These are phyloP conservation scores for Fusarium pseudocircinatum DNA, from an alignment of 2,329 filamentous ascomycete species.

Conservation along the genomic window DNA sequence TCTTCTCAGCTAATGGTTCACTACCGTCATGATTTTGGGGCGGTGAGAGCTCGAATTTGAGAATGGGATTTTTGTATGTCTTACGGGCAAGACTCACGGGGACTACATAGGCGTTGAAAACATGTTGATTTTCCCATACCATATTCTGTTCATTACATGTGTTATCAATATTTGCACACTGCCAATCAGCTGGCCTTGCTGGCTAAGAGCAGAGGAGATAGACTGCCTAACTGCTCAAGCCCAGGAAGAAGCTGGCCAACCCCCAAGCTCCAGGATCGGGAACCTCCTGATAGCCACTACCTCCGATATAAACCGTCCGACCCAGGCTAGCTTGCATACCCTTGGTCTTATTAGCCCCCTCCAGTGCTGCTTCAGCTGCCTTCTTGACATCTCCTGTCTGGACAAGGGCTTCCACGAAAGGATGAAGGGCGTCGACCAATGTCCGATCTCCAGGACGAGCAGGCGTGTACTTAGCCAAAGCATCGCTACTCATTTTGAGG, in stretches of 20 bases:
- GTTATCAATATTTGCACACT: slow-evolving; percentile 6
- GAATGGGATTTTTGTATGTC: slow-evolving; percentile 44
- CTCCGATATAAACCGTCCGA: slow-evolving; percentile 54
- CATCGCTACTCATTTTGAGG: slow-evolving; percentile 74
- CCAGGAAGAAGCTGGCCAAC: slow-evolving; percentile 82
- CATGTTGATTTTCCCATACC: slow-evolving; percentile 39
- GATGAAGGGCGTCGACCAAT: slow-evolving; percentile 86
- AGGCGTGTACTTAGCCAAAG: slow-evolving; percentile 85
- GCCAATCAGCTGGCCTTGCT: background rate
- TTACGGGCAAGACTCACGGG: slow-evolving; percentile 45
- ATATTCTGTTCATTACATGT: slow-evolving; percentile 9
- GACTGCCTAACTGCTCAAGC: slow-evolving; percentile 61
- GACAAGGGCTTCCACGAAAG: slow-evolving; percentile 80
- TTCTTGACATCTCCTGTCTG: slow-evolving; percentile 72
- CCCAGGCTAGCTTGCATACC: slow-evolving; percentile 92
- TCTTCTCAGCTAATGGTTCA: slow-evolving; percentile 71
- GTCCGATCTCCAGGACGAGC: slow-evolving; percentile 91
- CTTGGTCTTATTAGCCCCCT: slow-evolving; percentile 85
- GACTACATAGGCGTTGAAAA: slow-evolving; percentile 54
- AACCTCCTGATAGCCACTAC: slow-evolving; percentile 59
- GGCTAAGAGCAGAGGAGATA: background rate
- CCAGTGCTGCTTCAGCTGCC: slow-evolving; percentile 78
- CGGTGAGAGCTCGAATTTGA: slow-evolving; percentile 36
- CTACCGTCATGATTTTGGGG: slow-evolving; percentile 24
- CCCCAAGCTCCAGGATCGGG: slow-evolving; percentile 76